Conservation (phyloP, 257 asterid genomes). For the Solanum clarkiae region DNA sequence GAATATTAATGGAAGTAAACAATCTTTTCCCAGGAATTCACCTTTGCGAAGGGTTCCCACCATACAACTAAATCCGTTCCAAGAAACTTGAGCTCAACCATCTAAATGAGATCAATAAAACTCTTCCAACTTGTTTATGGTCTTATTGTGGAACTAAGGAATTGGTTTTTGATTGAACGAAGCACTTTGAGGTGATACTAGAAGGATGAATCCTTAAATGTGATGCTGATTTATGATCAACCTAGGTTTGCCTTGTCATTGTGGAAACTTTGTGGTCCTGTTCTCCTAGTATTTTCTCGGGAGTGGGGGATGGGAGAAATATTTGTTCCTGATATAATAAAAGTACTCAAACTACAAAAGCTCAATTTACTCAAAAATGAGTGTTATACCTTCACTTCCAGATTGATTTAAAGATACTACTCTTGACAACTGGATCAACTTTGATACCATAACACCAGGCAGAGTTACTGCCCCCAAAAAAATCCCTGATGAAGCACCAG, state of each 20-base stretch:
- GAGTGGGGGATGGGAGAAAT: background rate
- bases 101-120: background rate
- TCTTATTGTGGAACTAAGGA: background rate
- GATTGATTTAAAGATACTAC: constrained; percentile 27
- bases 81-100: constrained; percentile 32
- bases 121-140: background rate
- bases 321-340: background rate
- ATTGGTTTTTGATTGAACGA: background rate
- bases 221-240: background rate
- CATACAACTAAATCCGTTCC: constrained; percentile 81
- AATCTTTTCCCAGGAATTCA: constrained; percentile 67
- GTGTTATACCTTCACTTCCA: constrained; percentile 37
- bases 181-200: background rate
- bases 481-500: constrained; percentile 85
- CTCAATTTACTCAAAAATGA: background rate
- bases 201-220: background rate
- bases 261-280: background rate
- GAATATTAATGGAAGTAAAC: constrained; percentile 73
- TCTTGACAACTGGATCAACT: constrained; percentile 57
- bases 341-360: background rate
- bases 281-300: background rate
- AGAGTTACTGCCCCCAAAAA: constrained; percentile 74
- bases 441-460: constrained; percentile 74
- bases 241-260: background rate
- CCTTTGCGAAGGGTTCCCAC: constrained; percentile 55